Base-by-base conservation (phyloP, 805 yeast species). In the Pichia occidentalis region DNA sequence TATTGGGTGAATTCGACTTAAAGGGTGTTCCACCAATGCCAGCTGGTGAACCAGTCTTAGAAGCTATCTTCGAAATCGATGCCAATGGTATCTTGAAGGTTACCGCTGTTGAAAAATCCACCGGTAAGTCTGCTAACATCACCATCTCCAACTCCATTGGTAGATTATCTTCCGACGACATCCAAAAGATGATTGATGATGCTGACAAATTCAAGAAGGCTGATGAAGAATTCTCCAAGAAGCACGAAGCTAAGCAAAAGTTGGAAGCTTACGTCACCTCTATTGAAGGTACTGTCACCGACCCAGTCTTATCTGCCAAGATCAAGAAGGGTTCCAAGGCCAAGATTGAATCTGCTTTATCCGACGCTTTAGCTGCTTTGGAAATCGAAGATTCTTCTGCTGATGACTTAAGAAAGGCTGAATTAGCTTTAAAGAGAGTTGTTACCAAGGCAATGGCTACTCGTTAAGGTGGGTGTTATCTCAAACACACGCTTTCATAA, bases 41-140 rank as follows among this genome's bases (percentile, higher is more conserved):
- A 70, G 95, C 96, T 73, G 97, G 97, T 72, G 96, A 87, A 70
- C 97, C 98, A 68, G 96, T 86, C 66, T 82, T 90, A 64, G 97
- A 90, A 78, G 97, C 95, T 58, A 92, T 90, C 67, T 92, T 90
- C 71, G 95, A 90, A 71, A 90, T 92, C 63, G 98, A 92, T 71
- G 97, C 97, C 64, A 92, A 90, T 72, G 98, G 98, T 79, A 92
- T 90, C 77, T 80, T 90, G 69, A 92, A 90, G 84, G 98, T 90
- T 61, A 88, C 96, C 57, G 98, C 98, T 50, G 81, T 83, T 63
- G 98, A 90, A 77, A 90, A 90, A 75, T 88, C 96, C 48, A 90
- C 97, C 53, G 98, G 98, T 73, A 87, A 90, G 71, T 75, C 96
- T 54, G 92, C 95, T 65, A 85, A 90, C 80, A 90, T 92, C 65